Evolutionary conservation across 257 asterid species (phyloP), one percentile per base, ranked within the genome.

Genomic region (Nicotiana benthamiana): DNA sequence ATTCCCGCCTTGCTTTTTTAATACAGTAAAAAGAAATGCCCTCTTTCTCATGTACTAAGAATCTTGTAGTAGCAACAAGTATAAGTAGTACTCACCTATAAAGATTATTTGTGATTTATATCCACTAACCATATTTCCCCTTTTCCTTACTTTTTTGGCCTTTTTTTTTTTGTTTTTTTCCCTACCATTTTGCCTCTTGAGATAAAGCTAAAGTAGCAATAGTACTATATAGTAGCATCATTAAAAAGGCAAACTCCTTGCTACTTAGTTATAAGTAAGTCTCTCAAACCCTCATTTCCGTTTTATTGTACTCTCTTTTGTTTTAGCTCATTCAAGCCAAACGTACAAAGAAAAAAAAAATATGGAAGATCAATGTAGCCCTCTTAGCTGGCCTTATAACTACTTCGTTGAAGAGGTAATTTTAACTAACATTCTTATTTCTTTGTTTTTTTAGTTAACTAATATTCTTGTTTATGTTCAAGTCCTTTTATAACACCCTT

Each of bases 291-390:
- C 79, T 74, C 61, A 26, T 28, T 85, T 86, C 87, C 82, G 87
- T 85, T 86, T 89, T 83, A 86, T 40, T 88, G 87, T 80, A 81
- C 82, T 85, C 75, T 84, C 63, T 63, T 81, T 53, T 9, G 60
- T 86, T 72, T 85, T 86, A 62, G 20, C 85, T 67, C 70, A 60
- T 57, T 66, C 18, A 79, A 57, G 43, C 46, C 86, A 36, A 9
- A 82, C 75, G 81, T 83, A 80, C 77, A 81, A 3, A 62, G 16
- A 78, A 84, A 40, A 79, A 68, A 22, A 40, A 4, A 76, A 70
- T 77, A 92, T 93, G 98, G 98, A 95, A 89, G 97, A 95, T 52
- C 97, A 92, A 86, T 86, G 93, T 86, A 79, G 82, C 54, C 82
- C 76, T 79, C 82, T 79, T 64, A 79, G 82, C 32, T 79, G 82